Evolutionary conservation across 306 rosid genomes (phyloP).

Genomic region (Begonia peltatifolia): DNA sequence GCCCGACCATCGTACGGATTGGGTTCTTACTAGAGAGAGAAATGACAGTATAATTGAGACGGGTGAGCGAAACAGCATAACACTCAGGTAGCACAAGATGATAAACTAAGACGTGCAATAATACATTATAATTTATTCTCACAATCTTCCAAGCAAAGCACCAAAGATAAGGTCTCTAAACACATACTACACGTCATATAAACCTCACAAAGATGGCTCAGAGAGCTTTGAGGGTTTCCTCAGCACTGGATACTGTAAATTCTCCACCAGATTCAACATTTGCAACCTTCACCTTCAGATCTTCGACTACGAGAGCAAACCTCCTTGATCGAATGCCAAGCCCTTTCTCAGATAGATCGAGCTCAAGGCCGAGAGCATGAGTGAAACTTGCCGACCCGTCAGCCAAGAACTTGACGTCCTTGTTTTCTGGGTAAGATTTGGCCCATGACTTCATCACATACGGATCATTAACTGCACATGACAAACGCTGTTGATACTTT

Average conservation of each 20-base stretch:
- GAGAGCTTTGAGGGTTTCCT: constrained; percentile 82
- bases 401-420: constrained; percentile 78
- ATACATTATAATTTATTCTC: no score
- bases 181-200: no score
- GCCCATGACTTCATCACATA: constrained; percentile 92
- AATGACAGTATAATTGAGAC: no score
- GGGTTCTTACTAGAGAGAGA: no score
- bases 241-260: constrained; percentile 75
- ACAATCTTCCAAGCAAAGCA: no score
- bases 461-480: constrained; percentile 66
- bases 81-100: no score
- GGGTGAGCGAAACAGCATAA: no score
- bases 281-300: constrained; percentile 76
- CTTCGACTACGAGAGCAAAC: constrained; percentile 66
- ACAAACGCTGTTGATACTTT: no score
- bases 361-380: constrained; percentile 71
- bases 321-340: constrained; percentile 71
- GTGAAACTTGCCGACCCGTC: constrained; percentile 81
- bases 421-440: constrained; percentile 72
- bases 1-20: no score
- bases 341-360: constrained; percentile 70
- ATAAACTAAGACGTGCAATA: no score
- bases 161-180: no score
- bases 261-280: constrained; percentile 75
- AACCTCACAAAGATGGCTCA: constrained; percentile 14